phyloP scores from a whole-genome alignment of 495 filamentous ascomycete genomes.

The Cenococcum geophilum region DNA sequence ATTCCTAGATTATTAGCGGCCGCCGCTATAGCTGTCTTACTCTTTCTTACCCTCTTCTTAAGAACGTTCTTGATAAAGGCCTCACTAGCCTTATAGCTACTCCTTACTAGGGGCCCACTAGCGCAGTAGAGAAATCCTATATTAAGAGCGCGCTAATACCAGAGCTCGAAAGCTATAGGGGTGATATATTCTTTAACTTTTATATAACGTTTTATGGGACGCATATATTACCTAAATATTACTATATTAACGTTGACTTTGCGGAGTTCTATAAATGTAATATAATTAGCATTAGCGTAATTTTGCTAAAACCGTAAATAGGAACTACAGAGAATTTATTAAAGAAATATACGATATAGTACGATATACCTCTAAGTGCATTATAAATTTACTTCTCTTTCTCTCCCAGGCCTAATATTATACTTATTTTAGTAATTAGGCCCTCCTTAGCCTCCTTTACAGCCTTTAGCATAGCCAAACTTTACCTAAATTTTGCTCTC shows the following conservation, averaged over 20 bases:
- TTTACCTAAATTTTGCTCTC: conserved; percentile 82
- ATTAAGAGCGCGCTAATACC: conserved; percentile 82
- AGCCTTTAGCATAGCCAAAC: conserved; percentile 67
- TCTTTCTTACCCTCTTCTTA: conserved; percentile 66
- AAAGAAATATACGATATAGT: neutral
- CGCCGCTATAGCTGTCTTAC: conserved; percentile 28
- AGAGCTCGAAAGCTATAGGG: conserved; percentile 81
- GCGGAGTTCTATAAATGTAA: conserved; percentile 56
- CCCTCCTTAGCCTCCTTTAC: conserved; percentile 69
- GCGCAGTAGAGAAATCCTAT: conserved; percentile 97
- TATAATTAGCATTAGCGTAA: neutral
- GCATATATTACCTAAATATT: conserved; percentile 99
- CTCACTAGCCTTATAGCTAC: conserved; percentile 95
- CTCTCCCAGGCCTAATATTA: conserved; percentile 95
- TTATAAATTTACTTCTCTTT: conserved; percentile 82
- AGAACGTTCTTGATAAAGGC: conserved; percentile 98
- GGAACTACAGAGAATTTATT: neutral
- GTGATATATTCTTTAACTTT: conserved; percentile 91
- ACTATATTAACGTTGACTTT: conserved; percentile 82
- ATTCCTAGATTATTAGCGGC: neutral
- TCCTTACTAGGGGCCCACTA: conserved; percentile 84
- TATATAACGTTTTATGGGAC: conserved; percentile 95
- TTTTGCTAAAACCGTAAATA: neutral
- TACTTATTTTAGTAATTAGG: conserved; percentile 92
- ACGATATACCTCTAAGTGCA: conserved; percentile 57